Conservation (phyloP, 768 basidiomycete species). For the Termitomyces sp. region DNA sequence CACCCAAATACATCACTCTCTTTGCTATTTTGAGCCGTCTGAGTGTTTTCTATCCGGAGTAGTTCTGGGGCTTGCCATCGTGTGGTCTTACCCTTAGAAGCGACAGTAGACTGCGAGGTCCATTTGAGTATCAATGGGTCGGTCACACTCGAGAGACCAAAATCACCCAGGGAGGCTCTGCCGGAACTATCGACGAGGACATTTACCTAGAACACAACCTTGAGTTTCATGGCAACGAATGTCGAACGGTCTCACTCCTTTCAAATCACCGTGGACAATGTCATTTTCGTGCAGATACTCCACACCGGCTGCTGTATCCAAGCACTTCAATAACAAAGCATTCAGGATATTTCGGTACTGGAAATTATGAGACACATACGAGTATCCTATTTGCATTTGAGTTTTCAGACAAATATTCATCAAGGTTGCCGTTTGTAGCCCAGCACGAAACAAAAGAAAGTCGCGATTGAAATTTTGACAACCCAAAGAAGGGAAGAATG, state of each 20-base stretch:
- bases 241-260: neutral
- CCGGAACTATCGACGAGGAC: slow-evolving; percentile 19
- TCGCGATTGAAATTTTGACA: slow-evolving; percentile 17
- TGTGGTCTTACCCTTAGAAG: slow-evolving; percentile 16
- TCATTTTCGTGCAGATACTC: slow-evolving; percentile 3
- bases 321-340: neutral
- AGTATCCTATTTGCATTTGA: slow-evolving; percentile 23
- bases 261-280: neutral
- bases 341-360: neutral
- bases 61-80: slow-evolving; percentile 27
- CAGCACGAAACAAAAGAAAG: slow-evolving; percentile 32
- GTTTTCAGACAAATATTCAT: slow-evolving; percentile 22
- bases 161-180: slow-evolving; percentile 23
- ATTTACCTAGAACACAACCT: slow-evolving; percentile 15
- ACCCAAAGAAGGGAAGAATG: slow-evolving; percentile 27
- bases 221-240: too few species aligned
- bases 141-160: slow-evolving; percentile 20
- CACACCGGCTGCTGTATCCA: slow-evolving; percentile 24
- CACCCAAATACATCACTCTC: slow-evolving; percentile 26
- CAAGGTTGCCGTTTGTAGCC: slow-evolving; percentile 20
- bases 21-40: slow-evolving; percentile 7
- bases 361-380: slow-evolving; percentile 18
- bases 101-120: slow-evolving; percentile 11
- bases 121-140: slow-evolving; percentile 15
- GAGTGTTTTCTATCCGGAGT: neutral